Conservation (phyloP, 2,329 filamentous ascomycete species). For the Boeremia exigua region DNA sequence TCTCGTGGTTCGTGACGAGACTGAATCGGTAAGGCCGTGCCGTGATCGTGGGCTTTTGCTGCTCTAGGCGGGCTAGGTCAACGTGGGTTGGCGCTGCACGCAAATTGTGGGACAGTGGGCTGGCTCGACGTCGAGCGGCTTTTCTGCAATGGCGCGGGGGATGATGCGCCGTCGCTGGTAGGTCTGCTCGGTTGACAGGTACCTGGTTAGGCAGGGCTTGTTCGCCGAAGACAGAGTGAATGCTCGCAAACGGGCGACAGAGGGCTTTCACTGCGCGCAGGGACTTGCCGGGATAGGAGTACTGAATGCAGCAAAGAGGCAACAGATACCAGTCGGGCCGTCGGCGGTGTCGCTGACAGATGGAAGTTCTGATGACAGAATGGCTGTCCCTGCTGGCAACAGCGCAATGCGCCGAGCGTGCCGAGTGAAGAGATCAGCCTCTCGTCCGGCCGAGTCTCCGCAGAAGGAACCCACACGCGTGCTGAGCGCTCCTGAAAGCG, state of each 20-base stretch:
- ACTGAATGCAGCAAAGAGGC: conserved; percentile 16
- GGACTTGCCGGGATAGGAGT: not conserved
- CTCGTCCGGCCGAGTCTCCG: conserved; percentile 41
- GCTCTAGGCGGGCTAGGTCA: conserved; percentile 34
- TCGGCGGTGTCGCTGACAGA: conserved; percentile 32
- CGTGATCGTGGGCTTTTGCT: conserved; percentile 40
- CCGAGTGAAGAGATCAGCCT: conserved; percentile 42
- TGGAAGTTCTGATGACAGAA: conserved; percentile 28
- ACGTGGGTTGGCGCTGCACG: conserved; percentile 33
- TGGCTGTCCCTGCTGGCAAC: conserved; percentile 33
- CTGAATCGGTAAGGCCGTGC: conserved; percentile 46
- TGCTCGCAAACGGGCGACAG: conserved; percentile 25
- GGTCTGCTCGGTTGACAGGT: conserved; percentile 16
- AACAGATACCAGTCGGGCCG: conserved; percentile 40
- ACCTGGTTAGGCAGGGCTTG: conserved; percentile 25
- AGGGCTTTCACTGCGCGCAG: conserved; percentile 21
- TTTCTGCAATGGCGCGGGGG: conserved; percentile 23
- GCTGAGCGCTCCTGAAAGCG: conserved; percentile 11
- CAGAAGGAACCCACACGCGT: conserved; percentile 15
- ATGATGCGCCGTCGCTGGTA: conserved; percentile 27
- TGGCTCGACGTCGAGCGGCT: conserved; percentile 20
- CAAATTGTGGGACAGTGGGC: conserved; percentile 30
- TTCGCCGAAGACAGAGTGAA: conserved; percentile 29
- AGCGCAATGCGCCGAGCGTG: conserved; percentile 43
- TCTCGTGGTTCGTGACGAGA: conserved; percentile 30